These are phyloP conservation scores for Fusarium acutatum DNA, from an alignment of 2,329 filamentous ascomycete genomes.

Conservation along the genomic window DNA sequence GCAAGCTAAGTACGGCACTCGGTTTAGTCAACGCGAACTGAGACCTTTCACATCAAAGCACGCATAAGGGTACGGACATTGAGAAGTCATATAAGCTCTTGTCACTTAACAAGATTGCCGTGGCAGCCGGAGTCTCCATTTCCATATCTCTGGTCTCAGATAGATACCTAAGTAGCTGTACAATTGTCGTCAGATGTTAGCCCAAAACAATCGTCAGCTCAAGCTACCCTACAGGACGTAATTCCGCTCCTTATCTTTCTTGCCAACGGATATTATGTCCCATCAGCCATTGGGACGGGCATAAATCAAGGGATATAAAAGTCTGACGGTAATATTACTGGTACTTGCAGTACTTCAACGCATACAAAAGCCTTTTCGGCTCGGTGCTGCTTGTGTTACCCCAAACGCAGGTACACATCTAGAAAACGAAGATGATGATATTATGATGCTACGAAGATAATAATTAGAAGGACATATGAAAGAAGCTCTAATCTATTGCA, in stretches of 20 bases:
- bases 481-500: not conserved
- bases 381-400: constrained; percentile 8
- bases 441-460: not conserved
- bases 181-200: not conserved
- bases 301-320: constrained; percentile 10
- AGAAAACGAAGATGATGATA: not conserved
- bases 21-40: not conserved
- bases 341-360: not conserved
- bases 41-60: not conserved
- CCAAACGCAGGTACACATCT: constrained; percentile 18
- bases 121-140: too few species aligned
- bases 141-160: not conserved
- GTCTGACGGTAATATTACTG: not conserved
- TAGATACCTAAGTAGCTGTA: too few species aligned
- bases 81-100: not conserved
- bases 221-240: not conserved
- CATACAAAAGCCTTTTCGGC: not conserved
- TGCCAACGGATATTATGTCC: not conserved
- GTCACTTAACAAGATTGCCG: not conserved
- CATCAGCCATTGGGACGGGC: constrained; percentile 9
- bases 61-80: not conserved
- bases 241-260: not conserved
- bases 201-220: too few species aligned
- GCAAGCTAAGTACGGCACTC: not conserved
- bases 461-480: not conserved